Percentiles rank a stretch among this genome's conserved stretches.
These are phyloP conservation scores for Penicillium bovifimosum DNA, from an alignment of 495 filamentous ascomycete genomes.

Conservation along the genomic window DNA sequence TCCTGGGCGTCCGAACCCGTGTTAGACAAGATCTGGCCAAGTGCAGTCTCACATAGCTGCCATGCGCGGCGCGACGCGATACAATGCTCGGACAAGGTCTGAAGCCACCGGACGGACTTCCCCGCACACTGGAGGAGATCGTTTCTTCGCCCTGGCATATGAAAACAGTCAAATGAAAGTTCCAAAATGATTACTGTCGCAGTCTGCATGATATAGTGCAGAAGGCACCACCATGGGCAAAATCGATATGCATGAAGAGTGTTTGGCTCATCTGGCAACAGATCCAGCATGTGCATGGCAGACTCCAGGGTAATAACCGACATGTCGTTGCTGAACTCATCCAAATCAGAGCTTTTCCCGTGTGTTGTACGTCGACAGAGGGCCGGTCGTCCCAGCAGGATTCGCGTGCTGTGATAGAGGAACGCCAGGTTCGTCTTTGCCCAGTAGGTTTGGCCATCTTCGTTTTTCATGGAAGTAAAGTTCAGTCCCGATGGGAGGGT, in stretches of 20 bases:
- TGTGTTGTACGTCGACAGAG: constrained; percentile 53
- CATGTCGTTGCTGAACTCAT: constrained; percentile 50
- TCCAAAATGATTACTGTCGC: constrained; percentile 57
- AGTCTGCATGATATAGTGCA: constrained; percentile 62
- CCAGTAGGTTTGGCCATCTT: constrained; percentile 15
- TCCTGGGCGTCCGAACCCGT: background rate
- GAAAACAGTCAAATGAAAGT: constrained; percentile 50
- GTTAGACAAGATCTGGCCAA: constrained; percentile 22
- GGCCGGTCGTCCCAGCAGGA: constrained; percentile 57
- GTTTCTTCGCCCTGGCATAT: constrained; percentile 46
- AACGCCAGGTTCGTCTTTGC: constrained; percentile 46
- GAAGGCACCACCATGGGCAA: constrained; percentile 59
- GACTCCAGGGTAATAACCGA: constrained; percentile 50
- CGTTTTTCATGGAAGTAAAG: constrained; percentile 35
- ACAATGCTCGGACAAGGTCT: constrained; percentile 46
- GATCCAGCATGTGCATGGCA: constrained; percentile 46
- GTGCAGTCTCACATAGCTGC: constrained; percentile 42
- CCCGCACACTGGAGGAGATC: constrained; percentile 45
- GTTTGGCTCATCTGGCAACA: constrained; percentile 46
- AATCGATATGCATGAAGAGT: constrained; percentile 45
- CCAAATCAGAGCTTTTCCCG: constrained; percentile 16
- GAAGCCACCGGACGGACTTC: constrained; percentile 53
- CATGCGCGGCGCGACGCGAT: constrained; percentile 51
- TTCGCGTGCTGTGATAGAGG: constrained; percentile 52
- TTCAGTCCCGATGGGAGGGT: constrained; percentile 46